These are phyloP conservation scores for Lentinula novae-zelandiae DNA, from an alignment of 1,284 basidiomycete genomes.

Conservation along the genomic window DNA sequence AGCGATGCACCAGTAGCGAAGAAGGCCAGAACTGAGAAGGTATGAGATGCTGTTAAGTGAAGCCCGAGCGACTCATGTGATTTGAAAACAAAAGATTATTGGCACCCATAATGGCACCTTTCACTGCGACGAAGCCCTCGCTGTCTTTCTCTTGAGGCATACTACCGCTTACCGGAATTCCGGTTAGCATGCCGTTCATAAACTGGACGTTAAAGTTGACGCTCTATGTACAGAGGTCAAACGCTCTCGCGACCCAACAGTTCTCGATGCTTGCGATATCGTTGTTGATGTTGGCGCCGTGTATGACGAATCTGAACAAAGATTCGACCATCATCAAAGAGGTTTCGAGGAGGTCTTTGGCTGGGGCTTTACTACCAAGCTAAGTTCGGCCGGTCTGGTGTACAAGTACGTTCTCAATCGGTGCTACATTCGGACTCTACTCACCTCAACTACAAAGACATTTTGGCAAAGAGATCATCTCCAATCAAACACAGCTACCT, in stretches of 20 bases:
- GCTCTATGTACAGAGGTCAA: slow-evolving; percentile 53
- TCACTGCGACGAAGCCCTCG: slow-evolving; percentile 95
- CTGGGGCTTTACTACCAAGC: slow-evolving; percentile 79
- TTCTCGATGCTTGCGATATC: slow-evolving; percentile 85
- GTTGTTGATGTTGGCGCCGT: slow-evolving; percentile 98
- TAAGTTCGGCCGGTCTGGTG: slow-evolving; percentile 90
- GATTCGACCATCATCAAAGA: slow-evolving; percentile 97
- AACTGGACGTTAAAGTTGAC: background rate
- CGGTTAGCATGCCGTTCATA: slow-evolving; percentile 40
- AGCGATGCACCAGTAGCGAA: background rate
- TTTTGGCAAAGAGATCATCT: slow-evolving; percentile 88
- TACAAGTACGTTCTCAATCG: slow-evolving; percentile 74
- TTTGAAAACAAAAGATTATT: slow-evolving; percentile 49
- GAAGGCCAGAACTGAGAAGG: slow-evolving; percentile 1
- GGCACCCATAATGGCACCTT: slow-evolving; percentile 96
- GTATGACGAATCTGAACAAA: slow-evolving; percentile 76
- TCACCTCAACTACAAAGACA: slow-evolving; percentile 53
- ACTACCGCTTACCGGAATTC: slow-evolving; percentile 76
- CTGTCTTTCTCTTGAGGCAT: slow-evolving; percentile 86
- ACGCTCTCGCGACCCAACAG: slow-evolving; percentile 76
- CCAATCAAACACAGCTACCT: slow-evolving; percentile 53
- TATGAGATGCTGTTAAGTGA: background rate
- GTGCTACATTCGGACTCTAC: slow-evolving; percentile 4
- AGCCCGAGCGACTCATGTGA: background rate
- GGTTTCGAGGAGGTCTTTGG: slow-evolving; percentile 92